These are phyloP conservation scores for Coemansia sp. DNA, from an alignment of 192 early-diverging fungal genomes.

Conservation along the genomic window DNA sequence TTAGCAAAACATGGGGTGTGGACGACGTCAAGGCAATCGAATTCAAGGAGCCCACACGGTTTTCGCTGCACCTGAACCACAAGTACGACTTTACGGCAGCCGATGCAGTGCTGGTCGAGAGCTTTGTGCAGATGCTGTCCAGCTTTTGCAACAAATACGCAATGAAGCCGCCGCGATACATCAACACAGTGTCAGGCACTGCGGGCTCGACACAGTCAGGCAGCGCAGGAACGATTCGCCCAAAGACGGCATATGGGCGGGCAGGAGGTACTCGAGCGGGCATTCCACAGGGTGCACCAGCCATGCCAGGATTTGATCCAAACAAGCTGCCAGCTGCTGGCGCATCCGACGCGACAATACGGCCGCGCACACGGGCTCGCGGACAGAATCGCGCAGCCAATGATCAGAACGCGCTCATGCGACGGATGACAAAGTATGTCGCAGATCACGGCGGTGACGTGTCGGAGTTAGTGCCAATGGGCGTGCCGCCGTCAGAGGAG, in stretches of 20 bases:
- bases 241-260: slow-evolving; percentile 30
- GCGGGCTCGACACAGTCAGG: slow-evolving; percentile 12
- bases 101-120: slow-evolving; percentile 41
- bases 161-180: slow-evolving; percentile 38
- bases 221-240: slow-evolving; percentile 24
- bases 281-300: slow-evolving; percentile 13
- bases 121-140: slow-evolving; percentile 48
- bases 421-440: slow-evolving; percentile 51
- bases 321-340: slow-evolving; percentile 1
- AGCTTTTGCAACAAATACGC: slow-evolving; percentile 50
- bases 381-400: slow-evolving; percentile 22
- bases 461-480: slow-evolving; percentile 44
- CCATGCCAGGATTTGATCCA: slow-evolving; percentile 30
- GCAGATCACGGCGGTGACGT: slow-evolving; percentile 48
- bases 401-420: slow-evolving; percentile 47
- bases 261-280: slow-evolving; percentile 9
- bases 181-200: slow-evolving; percentile 33
- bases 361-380: slow-evolving; percentile 25
- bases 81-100: slow-evolving; percentile 44
- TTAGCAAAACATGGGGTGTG: slow-evolving; percentile 48
- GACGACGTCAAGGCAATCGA: slow-evolving; percentile 49
- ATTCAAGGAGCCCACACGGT: slow-evolving; percentile 49
- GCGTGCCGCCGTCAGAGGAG: slow-evolving; percentile 25
- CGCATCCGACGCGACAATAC: slow-evolving; percentile 9
- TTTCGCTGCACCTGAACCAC: slow-evolving; percentile 44